A percentile compares a stretch with the other conserved stretches of the same genome.
These are phyloP conservation scores for Actinomortierella ambigua DNA, from an alignment of 371 early-diverging fungal species.

Conservation along the genomic window DNA sequence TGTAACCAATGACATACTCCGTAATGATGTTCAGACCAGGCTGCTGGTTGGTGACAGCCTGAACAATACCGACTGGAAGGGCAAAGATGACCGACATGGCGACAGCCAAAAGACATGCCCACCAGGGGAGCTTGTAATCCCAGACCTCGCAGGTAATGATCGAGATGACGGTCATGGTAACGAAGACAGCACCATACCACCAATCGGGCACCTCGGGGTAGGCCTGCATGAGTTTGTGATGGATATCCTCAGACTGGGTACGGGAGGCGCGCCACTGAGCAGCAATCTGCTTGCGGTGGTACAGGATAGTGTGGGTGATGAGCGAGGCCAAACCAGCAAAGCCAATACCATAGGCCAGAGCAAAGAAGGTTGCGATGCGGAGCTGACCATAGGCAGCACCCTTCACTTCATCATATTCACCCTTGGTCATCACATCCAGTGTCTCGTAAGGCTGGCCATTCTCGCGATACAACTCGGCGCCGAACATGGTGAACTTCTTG, in stretches of 20 bases:
- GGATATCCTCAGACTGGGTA: constrained; percentile 20
- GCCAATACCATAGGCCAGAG: constrained; percentile 50
- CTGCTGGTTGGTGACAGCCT: constrained; percentile 69
- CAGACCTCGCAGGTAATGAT: constrained; percentile 62
- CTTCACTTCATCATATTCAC: constrained; percentile 42
- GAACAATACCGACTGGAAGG: constrained; percentile 79
- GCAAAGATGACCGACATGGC: constrained; percentile 64
- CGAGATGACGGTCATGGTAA: constrained; percentile 57
- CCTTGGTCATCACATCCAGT: constrained; percentile 51
- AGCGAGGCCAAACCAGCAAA: constrained; percentile 57
- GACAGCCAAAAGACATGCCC: constrained; percentile 71
- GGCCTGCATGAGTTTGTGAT: constrained; percentile 47
- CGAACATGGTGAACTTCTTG: constrained; percentile 61
- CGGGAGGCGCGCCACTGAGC: constrained; percentile 24
- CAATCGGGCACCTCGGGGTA: constrained; percentile 70
- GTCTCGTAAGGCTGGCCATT: constrained; percentile 56
- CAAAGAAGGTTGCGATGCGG: constrained; percentile 64
- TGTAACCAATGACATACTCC: constrained; percentile 59
- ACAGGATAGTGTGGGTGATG: constrained; percentile 53
- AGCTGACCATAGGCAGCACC: constrained; percentile 60
- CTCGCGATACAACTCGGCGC: constrained; percentile 53
- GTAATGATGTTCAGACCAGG: constrained; percentile 76
- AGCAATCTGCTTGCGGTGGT: constrained; percentile 53
- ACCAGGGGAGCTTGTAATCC: constrained; percentile 67
- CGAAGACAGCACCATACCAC: constrained; percentile 73